phyloP scores from a whole-genome alignment of 2,329 filamentous ascomycete species.

The Nigrospora sphaerica region DNA sequence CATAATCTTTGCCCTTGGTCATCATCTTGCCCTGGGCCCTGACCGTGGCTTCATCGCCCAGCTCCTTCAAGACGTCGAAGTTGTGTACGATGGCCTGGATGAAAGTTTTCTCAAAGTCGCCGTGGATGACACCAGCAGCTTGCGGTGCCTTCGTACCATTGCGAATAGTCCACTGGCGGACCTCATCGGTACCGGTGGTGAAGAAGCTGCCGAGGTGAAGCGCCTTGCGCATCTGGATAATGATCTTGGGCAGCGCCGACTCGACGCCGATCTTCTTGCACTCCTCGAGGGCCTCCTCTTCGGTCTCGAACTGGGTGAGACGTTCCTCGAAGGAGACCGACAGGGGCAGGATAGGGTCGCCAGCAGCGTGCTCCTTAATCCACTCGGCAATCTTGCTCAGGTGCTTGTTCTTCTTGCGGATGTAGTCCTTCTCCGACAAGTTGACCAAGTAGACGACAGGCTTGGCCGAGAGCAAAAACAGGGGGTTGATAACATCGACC shows the following conservation, averaged over 20 bases:
- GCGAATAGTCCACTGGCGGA: constrained; percentile 96
- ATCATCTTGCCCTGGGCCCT: constrained; percentile 94
- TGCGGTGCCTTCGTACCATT: constrained; percentile 96
- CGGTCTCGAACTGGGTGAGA: constrained; percentile 70
- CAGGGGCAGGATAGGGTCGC: constrained; percentile 87
- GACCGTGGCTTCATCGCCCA: constrained; percentile 80
- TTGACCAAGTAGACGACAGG: constrained; percentile 97
- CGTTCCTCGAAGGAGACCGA: constrained; percentile 92
- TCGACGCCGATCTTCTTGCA: constrained; percentile 82
- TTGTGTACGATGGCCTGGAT: constrained; percentile 96
- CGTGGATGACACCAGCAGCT: constrained; percentile 95
- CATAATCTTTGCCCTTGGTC: constrained; percentile 98
- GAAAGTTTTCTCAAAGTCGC: constrained; percentile 99
- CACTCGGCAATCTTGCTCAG: constrained; percentile 88
- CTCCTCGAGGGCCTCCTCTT: constrained; percentile 74
- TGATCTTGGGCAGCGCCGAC: constrained; percentile 85
- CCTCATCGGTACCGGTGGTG: constrained; percentile 91
- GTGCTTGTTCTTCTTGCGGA: constrained; percentile 99
- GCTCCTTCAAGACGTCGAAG: constrained; percentile 71
- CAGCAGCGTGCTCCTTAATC: constrained; percentile 84
- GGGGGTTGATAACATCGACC: constrained; percentile 96
- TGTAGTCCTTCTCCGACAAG: constrained; percentile 92
- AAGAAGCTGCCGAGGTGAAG: constrained; percentile 93
- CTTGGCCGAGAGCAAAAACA: constrained; percentile 92
- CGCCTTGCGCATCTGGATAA: constrained; percentile 86